Evolutionary conservation across 371 early-diverging fungal genomes (phyloP).

Genomic region (Vittaforma corneae): DNA sequence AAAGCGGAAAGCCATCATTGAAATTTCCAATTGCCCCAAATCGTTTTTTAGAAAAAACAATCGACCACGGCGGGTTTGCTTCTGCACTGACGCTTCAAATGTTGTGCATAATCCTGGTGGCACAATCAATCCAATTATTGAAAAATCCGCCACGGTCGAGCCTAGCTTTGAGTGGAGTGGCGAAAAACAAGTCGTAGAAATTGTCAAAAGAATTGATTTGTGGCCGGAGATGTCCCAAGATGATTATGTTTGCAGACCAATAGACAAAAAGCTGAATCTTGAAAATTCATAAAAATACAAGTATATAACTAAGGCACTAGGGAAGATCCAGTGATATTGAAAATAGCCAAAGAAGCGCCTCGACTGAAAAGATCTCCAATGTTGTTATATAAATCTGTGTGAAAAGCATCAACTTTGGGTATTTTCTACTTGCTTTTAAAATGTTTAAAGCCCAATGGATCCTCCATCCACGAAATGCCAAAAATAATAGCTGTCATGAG

Average conservation of each 20-base stretch:
- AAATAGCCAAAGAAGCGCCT: background rate
- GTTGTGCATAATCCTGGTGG: background rate
- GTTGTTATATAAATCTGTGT: no score
- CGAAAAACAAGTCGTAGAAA: slow-evolving; percentile 2
- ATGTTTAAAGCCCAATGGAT: no score
- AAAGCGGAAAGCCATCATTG: slow-evolving; percentile 5
- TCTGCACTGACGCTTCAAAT: background rate
- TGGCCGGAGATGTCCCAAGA: slow-evolving; percentile 1
- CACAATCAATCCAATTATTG: background rate
- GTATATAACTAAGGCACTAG: background rate
- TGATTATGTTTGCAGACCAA: slow-evolving; percentile 6
- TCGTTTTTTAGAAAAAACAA: background rate
- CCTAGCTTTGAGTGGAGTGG: slow-evolving; percentile 9
- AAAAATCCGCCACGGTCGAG: background rate
- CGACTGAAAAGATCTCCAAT: no score
- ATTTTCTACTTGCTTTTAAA: no score
- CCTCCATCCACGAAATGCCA: no score
- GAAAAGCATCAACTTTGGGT: no score
- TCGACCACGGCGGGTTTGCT: background rate
- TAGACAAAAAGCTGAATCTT: background rate
- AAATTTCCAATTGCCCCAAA: background rate
- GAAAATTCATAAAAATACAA: background rate
- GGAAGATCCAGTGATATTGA: background rate
- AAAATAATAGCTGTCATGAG: slow-evolving; percentile 64
- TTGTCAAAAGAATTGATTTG: slow-evolving; percentile 15